These are phyloP conservation scores for Taphrina communis DNA, from an alignment of 1,139 yeast species.

Conservation along the genomic window DNA sequence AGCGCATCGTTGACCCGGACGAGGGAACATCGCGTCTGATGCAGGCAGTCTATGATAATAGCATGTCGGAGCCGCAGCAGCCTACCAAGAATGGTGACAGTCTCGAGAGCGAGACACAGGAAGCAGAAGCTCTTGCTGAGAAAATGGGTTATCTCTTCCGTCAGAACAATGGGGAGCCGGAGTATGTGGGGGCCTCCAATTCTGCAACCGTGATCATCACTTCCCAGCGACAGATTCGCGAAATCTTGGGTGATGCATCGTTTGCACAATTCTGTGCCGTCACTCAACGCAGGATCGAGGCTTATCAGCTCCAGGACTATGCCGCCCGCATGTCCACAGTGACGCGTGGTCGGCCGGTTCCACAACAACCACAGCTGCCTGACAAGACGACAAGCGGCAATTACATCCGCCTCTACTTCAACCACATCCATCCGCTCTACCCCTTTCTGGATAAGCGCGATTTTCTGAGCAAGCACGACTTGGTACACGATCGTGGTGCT, in stretches of 20 bases:
- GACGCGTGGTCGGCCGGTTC: neutral
- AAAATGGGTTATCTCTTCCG: conserved; percentile 24
- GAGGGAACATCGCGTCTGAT: neutral
- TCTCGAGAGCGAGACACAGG: neutral
- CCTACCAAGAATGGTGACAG: neutral
- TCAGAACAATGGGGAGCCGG: conserved; percentile 8
- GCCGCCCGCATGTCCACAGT: neutral
- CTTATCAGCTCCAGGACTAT: conserved; percentile 6
- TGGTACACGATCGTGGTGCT: neutral
- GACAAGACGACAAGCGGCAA: conserved; percentile 4
- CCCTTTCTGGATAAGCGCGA: conserved; percentile 17
- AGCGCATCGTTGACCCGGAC: conserved; percentile 45
- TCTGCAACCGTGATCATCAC: conserved; percentile 18
- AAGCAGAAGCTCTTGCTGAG: conserved; percentile 27
- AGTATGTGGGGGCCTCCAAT: conserved; percentile 13
- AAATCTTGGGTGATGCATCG: conserved; percentile 17
- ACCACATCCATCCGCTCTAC: conserved; percentile 7
- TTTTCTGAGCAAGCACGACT: neutral
- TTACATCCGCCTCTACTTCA: conserved; percentile 22
- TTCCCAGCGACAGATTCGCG: conserved; percentile 9
- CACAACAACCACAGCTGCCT: conserved; percentile 9
- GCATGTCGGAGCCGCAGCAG: neutral
- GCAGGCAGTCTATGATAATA: conserved; percentile 3
- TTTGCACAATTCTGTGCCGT: conserved; percentile 15
- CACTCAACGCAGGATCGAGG: conserved; percentile 7